phyloP scores from a whole-genome alignment of 345 rosid species.

The Brassica rapa region DNA sequence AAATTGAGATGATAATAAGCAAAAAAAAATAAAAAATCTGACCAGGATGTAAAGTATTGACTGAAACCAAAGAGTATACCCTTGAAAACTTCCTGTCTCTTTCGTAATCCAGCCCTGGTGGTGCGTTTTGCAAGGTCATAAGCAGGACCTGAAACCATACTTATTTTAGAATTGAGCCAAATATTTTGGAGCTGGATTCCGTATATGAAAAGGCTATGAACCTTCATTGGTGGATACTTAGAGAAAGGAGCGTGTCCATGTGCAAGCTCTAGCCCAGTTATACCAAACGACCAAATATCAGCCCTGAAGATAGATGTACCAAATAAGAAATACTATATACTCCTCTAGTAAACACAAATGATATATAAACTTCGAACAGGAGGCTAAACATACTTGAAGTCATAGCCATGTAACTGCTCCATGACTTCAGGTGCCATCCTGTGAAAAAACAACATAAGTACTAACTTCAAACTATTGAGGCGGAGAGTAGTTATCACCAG shows the following conservation, averaged over 20 bases:
- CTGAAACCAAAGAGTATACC: constrained; percentile 48
- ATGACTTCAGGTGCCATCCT: constrained; percentile 99
- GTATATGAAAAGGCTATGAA: constrained; percentile 33
- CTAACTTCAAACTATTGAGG: background rate
- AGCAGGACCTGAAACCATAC: constrained; percentile 75
- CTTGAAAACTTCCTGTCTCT: constrained; percentile 93
- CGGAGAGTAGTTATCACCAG: background rate
- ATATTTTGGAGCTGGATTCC: constrained; percentile 14
- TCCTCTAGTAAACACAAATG: constrained; percentile 5
- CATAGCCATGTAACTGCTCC: constrained; percentile 99
- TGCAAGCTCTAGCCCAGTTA: constrained; percentile 96
- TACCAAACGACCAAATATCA: constrained; percentile 99
- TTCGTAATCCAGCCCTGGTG: constrained; percentile 96
- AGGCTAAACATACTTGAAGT: constrained; percentile 71
- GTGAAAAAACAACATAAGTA: constrained; percentile 27
- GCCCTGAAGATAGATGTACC: constrained; percentile 61
- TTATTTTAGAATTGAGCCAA: constrained; percentile 33
- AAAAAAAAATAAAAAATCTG: background rate
- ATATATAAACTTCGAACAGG: constrained; percentile 12
- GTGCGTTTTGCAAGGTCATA: constrained; percentile 99
- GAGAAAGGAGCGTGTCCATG: constrained; percentile 99
- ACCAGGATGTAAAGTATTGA: background rate
- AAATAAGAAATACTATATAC: constrained; percentile 32
- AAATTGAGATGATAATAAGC: constrained; percentile 8
- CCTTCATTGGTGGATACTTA: constrained; percentile 99